A percentile compares a stretch with the other conserved stretches of the same genome.
These are phyloP conservation scores for Cladochytrium replicatum DNA, from an alignment of 192 early-diverging fungal genomes.

Conservation along the genomic window DNA sequence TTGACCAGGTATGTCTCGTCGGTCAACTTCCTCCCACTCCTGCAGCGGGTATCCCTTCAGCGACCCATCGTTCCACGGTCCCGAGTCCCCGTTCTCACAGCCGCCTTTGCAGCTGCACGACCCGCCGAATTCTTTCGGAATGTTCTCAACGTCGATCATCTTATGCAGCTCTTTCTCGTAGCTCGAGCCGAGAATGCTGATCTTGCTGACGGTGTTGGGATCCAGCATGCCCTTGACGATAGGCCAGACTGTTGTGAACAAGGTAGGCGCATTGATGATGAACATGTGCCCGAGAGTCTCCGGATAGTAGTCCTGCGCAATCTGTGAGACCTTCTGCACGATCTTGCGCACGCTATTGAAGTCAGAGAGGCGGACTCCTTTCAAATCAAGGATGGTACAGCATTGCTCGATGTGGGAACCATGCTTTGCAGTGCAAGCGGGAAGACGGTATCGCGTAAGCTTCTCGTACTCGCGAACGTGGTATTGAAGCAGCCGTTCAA, in stretches of 20 bases:
- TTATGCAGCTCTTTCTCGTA: slow-evolving; percentile 5
- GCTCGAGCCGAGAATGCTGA: slow-evolving; percentile 15
- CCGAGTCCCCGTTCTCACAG: slow-evolving; percentile 6
- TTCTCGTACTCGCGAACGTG: slow-evolving; percentile 67
- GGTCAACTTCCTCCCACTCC: slow-evolving; percentile 10
- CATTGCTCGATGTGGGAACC: slow-evolving; percentile 68
- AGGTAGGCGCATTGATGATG: slow-evolving; percentile 85
- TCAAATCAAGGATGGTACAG: slow-evolving; percentile 85
- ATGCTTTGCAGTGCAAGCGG: slow-evolving; percentile 60
- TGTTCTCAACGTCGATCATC: slow-evolving; percentile 6
- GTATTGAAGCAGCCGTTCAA: slow-evolving; percentile 62
- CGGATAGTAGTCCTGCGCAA: slow-evolving; percentile 91
- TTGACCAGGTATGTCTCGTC: background rate
- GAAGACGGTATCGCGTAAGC: slow-evolving; percentile 57
- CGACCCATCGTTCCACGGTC: slow-evolving; percentile 20
- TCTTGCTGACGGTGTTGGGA: slow-evolving; percentile 22
- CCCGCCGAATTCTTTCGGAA: slow-evolving; percentile 6
- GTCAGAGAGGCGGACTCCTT: slow-evolving; percentile 66
- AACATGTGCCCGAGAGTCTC: slow-evolving; percentile 87
- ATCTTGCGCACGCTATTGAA: slow-evolving; percentile 60
- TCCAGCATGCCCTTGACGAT: slow-evolving; percentile 24
- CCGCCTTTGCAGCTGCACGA: slow-evolving; percentile 12
- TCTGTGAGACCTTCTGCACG: slow-evolving; percentile 63
- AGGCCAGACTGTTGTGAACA: slow-evolving; percentile 53
- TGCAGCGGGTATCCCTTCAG: slow-evolving; percentile 6